Percentiles rank a stretch among this genome's conserved stretches.
These are phyloP conservation scores for Aeschynomene evenia DNA, from an alignment of 306 rosid genomes.

Conservation along the genomic window DNA sequence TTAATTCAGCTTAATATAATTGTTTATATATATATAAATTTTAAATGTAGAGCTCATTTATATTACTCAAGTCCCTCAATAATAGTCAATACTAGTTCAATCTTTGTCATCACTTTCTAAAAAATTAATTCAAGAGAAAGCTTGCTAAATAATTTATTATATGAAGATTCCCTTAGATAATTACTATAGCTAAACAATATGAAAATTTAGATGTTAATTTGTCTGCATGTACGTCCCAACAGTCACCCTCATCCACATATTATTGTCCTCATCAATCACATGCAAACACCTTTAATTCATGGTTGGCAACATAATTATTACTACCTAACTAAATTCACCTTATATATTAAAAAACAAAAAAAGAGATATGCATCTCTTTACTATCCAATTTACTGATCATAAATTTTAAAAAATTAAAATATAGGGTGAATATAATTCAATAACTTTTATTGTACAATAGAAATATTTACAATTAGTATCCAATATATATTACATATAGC, in stretches of 20 bases:
- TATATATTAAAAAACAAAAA: background rate
- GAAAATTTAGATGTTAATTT: background rate
- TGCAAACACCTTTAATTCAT: background rate
- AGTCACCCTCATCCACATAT: background rate
- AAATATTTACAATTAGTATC: no score
- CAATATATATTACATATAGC: no score
- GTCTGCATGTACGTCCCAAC: background rate
- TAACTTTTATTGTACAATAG: no score
- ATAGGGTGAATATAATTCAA: no score
- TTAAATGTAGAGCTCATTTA: no score
- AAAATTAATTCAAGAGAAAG: background rate
- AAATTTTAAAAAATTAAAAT: no score
- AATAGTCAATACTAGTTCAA: background rate
- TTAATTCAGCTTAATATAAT: no score
- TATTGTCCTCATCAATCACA: slow-evolving; percentile 7
- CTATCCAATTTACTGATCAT: no score
- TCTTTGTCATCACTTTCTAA: background rate
- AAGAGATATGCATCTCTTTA: no score
- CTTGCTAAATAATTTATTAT: background rate
- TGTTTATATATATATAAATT: no score
- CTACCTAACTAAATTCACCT: background rate
- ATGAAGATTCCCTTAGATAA: background rate
- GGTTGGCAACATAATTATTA: background rate
- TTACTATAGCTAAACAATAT: background rate
- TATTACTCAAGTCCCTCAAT: no score